Base-by-base conservation (phyloP, 805 yeast species). In the Candida ascalaphidarum region DNA sequence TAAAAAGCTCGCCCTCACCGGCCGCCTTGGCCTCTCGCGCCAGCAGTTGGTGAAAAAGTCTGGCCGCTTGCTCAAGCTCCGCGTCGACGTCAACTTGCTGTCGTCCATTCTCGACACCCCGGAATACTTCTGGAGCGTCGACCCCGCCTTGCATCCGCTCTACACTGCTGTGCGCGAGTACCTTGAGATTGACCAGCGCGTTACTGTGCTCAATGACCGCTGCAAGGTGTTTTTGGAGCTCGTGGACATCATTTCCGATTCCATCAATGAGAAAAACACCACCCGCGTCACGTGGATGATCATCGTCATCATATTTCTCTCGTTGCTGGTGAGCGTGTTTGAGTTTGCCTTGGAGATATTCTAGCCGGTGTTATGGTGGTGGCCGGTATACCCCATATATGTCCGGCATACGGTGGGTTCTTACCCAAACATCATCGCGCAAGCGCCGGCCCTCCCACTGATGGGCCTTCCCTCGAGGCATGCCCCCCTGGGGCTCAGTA, bases 51-150 rank as follows among this genome's bases (percentile, higher is more conserved):
- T 89, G 36, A 84, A 80, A 46, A 85, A 89, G 46, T 82, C 95
- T 2, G 98, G 98, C 6, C 77, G 81, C 48, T 59, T 92, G 26
- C 89, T 89, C 64, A 88, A 86, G 44, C 55, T 92, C 17, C 65
- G 97, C 27, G 95, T 88, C 10, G 97, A 92, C 53, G 96, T 92
- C 4, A 92, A 92, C 49, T 59, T 92, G 27, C 79, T 89, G 4
- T 83, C 96, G 8, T 83, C 83, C 38, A 86, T 92, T 14, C 63
- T 92, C 30, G 98, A 92, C 46, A 86, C 95, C 0, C 98, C 98
- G 0, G 95, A 85, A 36, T 86, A 84, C 47, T 92, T 92, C 53
- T 92, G 98, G 98, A 82, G 88, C 17, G 28, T 71, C 36, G 98
- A 92, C 55, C 98, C 98, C 4, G 88, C 95, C 21, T 67, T 92